These are phyloP conservation scores for Persicaria tinctoria DNA, from an alignment of 148 eudicot species.

Conservation along the genomic window DNA sequence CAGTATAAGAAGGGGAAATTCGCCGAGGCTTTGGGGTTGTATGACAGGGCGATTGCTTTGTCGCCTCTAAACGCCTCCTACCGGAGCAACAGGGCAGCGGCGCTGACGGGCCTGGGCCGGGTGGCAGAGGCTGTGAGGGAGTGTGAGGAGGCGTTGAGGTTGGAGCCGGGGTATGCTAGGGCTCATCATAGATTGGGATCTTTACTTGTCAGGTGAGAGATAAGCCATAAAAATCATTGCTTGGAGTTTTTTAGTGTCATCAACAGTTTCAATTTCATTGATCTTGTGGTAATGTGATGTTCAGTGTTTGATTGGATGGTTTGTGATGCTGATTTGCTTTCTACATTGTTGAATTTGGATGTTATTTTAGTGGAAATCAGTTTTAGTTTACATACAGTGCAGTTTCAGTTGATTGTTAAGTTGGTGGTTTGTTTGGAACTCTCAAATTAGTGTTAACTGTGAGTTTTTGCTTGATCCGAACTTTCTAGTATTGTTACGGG, in stretches of 20 bases:
- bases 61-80: slow-evolving; percentile 62
- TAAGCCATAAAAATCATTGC: background rate
- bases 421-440: background rate
- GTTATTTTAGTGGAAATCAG: background rate
- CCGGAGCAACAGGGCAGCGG: slow-evolving; percentile 73
- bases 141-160: slow-evolving; percentile 72
- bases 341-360: slow-evolving; percentile 15
- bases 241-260: background rate
- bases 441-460: background rate
- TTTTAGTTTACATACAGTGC: background rate
- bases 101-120: slow-evolving; percentile 48
- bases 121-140: slow-evolving; percentile 60
- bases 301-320: background rate
- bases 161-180: slow-evolving; percentile 53
- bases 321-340: slow-evolving; percentile 1
- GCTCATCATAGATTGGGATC: slow-evolving; percentile 76
- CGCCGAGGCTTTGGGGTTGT: slow-evolving; percentile 56
- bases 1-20: slow-evolving; percentile 47
- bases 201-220: slow-evolving; percentile 67
- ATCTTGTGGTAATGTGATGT: background rate
- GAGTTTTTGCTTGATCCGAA: background rate
- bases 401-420: background rate
- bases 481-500: background rate
- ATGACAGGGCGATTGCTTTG: slow-evolving; percentile 51
- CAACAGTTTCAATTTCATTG: background rate